Evolutionary conservation across 176 grass and related monocot genomes (phyloP), one percentile per base, ranked within the genome.

Genomic region (Tillandsia leiboldiana): DNA sequence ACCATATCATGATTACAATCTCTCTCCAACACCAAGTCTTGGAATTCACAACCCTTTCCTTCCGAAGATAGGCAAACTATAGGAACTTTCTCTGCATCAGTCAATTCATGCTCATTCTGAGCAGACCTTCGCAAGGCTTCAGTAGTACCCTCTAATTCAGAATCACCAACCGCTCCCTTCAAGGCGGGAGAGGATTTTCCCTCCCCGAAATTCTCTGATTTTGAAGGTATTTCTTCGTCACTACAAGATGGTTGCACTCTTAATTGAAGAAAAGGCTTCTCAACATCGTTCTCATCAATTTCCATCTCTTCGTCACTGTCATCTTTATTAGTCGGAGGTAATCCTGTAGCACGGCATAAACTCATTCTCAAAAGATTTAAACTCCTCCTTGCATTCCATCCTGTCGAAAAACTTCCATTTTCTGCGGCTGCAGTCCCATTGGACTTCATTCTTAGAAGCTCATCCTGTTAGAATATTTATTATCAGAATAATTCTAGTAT

Each of bases 271-370:
- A 12, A 68, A 56, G 84, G 89, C 70, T 78, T 90, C 82, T 99
- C 94, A 63, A 86, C 80, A 72, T 90, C 94, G 77, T 83, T 87
- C 67, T 99, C 94, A 82, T 90, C 94, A 71, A 99, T 93, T 76
- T 99, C 94, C 94, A 99, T 99, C 79, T 99, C 94, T 49, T 90
- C 94, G 27, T 99, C 89, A 26, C 71, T 90, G 27, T 99, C 94
- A 79, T 99, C 94, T 79, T 90, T 92, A 72, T 93, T 80, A 68
- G 74, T 62, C 26, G 86, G 82, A 26, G 86, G 82, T 61, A 99
- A 87, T 65, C 80, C 75, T 65, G 79, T 75, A 68, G 89, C 74
- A 75, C 80, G 73, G 77, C 52, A 85, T 64, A 99, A 73, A 80
- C 94, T 99, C 89, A 93, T 93, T 83, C 85, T 89, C 50, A 99